Evolutionary conservation across 768 basidiomycete genomes (phyloP).

Genomic region (Pleurotus citrinopileatus): DNA sequence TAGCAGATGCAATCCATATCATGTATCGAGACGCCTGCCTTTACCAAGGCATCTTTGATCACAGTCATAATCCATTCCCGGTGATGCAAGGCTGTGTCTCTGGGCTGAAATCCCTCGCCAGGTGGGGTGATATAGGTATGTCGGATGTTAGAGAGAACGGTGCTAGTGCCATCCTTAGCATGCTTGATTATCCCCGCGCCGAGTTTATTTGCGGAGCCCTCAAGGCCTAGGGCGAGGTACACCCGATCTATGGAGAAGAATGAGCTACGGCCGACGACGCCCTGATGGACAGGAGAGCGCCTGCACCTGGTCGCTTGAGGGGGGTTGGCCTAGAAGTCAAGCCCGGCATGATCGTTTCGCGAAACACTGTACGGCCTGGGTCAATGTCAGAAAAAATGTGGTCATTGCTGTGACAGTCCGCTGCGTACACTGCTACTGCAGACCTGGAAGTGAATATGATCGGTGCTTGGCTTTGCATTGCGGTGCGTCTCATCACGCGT

Average conservation of each 20-base stretch:
- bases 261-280: not conserved
- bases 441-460: no score
- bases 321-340: conserved; percentile 23
- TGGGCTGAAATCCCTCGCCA: conserved; percentile 94
- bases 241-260: conserved; percentile 41
- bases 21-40: conserved; percentile 66
- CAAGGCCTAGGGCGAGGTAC: conserved; percentile 89
- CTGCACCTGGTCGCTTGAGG: conserved; percentile 35
- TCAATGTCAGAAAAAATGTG: no score
- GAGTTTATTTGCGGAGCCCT: conserved; percentile 97
- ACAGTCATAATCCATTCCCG: conserved; percentile 88
- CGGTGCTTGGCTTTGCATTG: no score
- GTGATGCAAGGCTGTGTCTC: conserved; percentile 95
- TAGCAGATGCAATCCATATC: conserved; percentile 95
- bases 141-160: conserved; percentile 87
- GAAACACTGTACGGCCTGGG: not conserved
- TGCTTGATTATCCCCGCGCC: conserved; percentile 93
- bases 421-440: no score
- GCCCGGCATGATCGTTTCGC: conserved; percentile 25
- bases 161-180: conserved; percentile 62
- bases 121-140: conserved; percentile 99
- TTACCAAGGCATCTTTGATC: conserved; percentile 69
- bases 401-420: no score
- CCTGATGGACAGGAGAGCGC: not conserved
- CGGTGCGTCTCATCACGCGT: no score